phyloP scores from a whole-genome alignment of 129 eudicot species.

The Heracleum sosnowskyi region DNA sequence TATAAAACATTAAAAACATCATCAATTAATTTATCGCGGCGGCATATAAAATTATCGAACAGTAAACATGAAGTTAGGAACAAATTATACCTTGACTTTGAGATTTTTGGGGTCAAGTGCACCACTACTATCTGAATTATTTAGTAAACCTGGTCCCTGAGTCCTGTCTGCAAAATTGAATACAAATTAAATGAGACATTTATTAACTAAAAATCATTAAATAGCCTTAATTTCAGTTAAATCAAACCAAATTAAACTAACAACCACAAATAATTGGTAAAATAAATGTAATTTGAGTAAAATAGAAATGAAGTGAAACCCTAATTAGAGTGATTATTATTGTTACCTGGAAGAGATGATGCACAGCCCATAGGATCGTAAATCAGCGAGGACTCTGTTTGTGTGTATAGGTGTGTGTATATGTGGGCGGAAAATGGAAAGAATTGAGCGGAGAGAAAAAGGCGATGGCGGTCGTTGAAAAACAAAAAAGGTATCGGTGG shows the following conservation, averaged over 20 bases:
- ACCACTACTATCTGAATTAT: constrained; percentile 32
- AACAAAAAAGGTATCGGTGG: neutral
- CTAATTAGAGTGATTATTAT: neutral
- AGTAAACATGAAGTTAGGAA: neutral
- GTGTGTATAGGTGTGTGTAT: neutral
- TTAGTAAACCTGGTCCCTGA: constrained; percentile 60
- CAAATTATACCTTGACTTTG: constrained; percentile 58
- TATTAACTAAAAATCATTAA: neutral
- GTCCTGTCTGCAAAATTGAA: constrained; percentile 46
- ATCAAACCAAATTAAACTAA: neutral
- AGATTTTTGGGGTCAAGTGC: constrained; percentile 63
- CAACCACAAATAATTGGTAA: too few relatives aligned
- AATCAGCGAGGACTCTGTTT: neutral
- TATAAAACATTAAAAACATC: too few relatives aligned
- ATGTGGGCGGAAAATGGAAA: neutral
- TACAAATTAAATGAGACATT: neutral
- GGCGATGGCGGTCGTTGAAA: neutral
- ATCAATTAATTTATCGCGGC: too few relatives aligned
- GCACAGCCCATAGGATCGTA: neutral
- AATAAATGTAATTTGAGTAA: neutral
- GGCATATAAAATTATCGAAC: too few relatives aligned
- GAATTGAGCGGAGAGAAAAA: neutral
- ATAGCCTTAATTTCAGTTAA: neutral
- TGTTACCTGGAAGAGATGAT: constrained; percentile 1
- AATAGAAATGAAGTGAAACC: neutral